Base-by-base conservation (phyloP, 2,329 filamentous ascomycete genomes). In the Pseudomassariella vexata region DNA sequence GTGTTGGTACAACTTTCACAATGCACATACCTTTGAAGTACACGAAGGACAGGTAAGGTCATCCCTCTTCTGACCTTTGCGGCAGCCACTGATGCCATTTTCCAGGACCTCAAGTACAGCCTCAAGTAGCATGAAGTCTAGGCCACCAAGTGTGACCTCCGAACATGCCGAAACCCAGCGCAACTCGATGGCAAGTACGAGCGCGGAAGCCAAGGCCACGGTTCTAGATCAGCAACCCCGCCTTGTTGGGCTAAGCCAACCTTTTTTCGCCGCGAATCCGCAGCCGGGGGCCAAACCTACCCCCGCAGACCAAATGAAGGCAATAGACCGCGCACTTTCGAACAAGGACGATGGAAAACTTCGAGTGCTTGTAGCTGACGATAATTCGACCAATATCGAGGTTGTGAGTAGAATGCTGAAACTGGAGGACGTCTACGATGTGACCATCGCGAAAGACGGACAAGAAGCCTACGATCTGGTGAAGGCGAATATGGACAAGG, bases 381-480 rank as follows among this genome's bases (percentile, higher is more conserved):
- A 74, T 50, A 75, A 71, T 52, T 65, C 63, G 18, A 73, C 70
- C 44, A 76, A 79, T 38, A 66, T 77, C 36, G 66, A 77, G 41
- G 68, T 73, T 1, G 67, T 74, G 19, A 72, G 75, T 46, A 64
- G 72, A 32, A 77, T 82, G 73, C 63, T 82, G 18, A 87, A 86
- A 55, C 70, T 88, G 0, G 84, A 88, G 50, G 79, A 83, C 20
- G 73, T 88, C n/a, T 84, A 83, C 54, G 85, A 95, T 52, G 86
- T 95, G 11, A 90, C 85, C 0, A 82, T 95, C 30, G 89, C 88
- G 32, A 85, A 86, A 52, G 82, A 87, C 48, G 84, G 83, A 0
- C 85, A 94, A 56, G 85, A 95, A 59, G 89, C 89, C 0, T 85
- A 88, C 37, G 87, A 95, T 40, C 68, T 83, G 18, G 88, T 95